These are phyloP conservation scores for Trichophyton equinum DNA, from an alignment of 2,329 filamentous ascomycete genomes.

Conservation along the genomic window DNA sequence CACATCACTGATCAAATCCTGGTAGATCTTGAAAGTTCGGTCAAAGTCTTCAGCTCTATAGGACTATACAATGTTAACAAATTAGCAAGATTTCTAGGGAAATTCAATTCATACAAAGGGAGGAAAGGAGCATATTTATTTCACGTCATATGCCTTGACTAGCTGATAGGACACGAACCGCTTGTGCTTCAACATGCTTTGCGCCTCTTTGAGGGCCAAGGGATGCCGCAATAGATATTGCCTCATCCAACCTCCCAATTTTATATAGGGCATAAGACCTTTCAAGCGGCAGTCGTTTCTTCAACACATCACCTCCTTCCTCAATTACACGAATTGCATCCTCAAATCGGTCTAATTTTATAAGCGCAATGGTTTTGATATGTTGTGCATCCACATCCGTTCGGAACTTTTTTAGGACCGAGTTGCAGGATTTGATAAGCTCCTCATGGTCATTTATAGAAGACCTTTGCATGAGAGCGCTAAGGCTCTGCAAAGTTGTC, in stretches of 20 bases:
- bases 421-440: constrained; percentile 47
- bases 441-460: constrained; percentile 51
- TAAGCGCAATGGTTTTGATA: constrained; percentile 46
- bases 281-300: constrained; percentile 44
- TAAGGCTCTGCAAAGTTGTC: constrained; percentile 32
- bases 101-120: not conserved
- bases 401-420: constrained; percentile 45
- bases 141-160: not conserved
- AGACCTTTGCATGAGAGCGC: constrained; percentile 44
- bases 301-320: constrained; percentile 40
- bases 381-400: constrained; percentile 45
- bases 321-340: constrained; percentile 48
- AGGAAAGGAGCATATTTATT: not conserved
- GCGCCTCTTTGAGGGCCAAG: constrained; percentile 37
- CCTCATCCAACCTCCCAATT: constrained; percentile 42
- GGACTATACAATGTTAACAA: constrained; percentile 15
- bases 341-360: constrained; percentile 52
- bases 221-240: constrained; percentile 39
- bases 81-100: not conserved
- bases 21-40: constrained; percentile 43
- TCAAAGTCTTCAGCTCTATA: constrained; percentile 51
- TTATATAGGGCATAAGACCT: constrained; percentile 55
- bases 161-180: constrained; percentile 30
- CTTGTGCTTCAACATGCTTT: constrained; percentile 50
- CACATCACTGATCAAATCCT: constrained; percentile 34